Evolutionary conservation across 768 basidiomycete species (phyloP), one percentile per base, ranked within the genome.

Genomic region (Mycena chlorophos): DNA sequence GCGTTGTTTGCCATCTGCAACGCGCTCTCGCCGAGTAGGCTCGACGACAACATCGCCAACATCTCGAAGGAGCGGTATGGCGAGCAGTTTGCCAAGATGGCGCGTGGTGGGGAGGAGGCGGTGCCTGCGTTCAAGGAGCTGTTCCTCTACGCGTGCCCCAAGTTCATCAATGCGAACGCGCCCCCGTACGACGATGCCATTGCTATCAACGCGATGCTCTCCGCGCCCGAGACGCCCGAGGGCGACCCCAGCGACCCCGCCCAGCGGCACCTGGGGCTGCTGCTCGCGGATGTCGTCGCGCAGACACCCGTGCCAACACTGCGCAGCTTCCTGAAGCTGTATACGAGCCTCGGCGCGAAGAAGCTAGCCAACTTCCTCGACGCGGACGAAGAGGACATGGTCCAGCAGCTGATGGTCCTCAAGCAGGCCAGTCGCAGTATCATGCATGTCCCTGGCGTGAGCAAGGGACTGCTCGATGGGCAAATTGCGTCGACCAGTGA

Each of bases 321-420:
- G 20, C 83, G 94, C 49, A 92, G 90, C 69, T 87, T 98, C 81
- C 74, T 99, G 63, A 95, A 97, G 71, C 78, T 99, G 61, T 99
- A 99, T 76, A 94, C 94, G 5, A 91, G 89, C 47, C 84, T 99
- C 50, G 94, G 92, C 57, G 87, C 94, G 14, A 83, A 83, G 67
- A 98, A 98, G 74, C 82, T 99, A 25, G 88, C 95, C 0, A 87
- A 86, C 63, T 97, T 98, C 82, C 76, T 96, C 42, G 92, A 94
- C 57, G 85, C 83, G 40, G 90, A 91, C 60, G 96, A 98, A 73
- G 96, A 98, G 68, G 89, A 91, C 70, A 88, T 98, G 66, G 79
- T 99, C 55, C 90, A 95, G 73, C 91, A 96, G 80, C 83, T 98
- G 80, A 97, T 98, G 94, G 87, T 93, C 40, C 83, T 97, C 74